Conservation (phyloP, 331 rosid species). For the Arachis monticola region DNA sequence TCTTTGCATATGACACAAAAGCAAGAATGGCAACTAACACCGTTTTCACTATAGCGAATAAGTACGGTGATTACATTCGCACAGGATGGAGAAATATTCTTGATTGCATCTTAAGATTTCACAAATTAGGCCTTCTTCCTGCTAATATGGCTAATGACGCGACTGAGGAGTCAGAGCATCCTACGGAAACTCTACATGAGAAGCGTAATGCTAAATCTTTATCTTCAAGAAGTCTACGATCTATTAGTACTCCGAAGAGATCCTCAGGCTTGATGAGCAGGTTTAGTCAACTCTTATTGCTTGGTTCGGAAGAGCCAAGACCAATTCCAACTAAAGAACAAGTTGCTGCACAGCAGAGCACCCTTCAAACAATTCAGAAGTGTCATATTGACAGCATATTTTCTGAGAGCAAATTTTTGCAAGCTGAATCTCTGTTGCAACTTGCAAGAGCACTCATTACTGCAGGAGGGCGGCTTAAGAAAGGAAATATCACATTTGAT, state of each 20-base stretch:
- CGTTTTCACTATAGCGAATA: conserved; percentile 89
- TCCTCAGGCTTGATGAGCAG: conserved; percentile 94
- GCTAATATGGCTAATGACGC: conserved; percentile 93
- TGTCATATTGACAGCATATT: conserved; percentile 91
- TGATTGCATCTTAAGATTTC: conserved; percentile 87
- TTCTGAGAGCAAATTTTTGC: conserved; percentile 89
- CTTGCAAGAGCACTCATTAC: conserved; percentile 75
- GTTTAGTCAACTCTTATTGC: conserved; percentile 93
- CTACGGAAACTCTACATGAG: conserved; percentile 72
- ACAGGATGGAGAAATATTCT: conserved; percentile 95
- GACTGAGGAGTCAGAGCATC: conserved; percentile 82
- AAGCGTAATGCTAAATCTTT: conserved; percentile 68
- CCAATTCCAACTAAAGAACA: conserved; percentile 88
- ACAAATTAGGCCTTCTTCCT: conserved; percentile 94
- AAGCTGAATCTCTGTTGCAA: conserved; percentile 81
- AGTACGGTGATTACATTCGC: conserved; percentile 58
- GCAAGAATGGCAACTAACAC: conserved; percentile 97
- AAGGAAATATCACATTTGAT: conserved; percentile 67
- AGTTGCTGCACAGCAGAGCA: conserved; percentile 90
- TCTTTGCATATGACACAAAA: conserved; percentile 88
- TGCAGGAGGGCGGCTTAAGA: conserved; percentile 77
- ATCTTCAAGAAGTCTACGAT: conserved; percentile 68
- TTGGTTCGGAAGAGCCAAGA: conserved; percentile 87
- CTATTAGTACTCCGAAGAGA: conserved; percentile 81
- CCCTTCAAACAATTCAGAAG: conserved; percentile 88